Evolutionary conservation across 306 rosid genomes (phyloP).

Genomic region (Vigna angularis): DNA sequence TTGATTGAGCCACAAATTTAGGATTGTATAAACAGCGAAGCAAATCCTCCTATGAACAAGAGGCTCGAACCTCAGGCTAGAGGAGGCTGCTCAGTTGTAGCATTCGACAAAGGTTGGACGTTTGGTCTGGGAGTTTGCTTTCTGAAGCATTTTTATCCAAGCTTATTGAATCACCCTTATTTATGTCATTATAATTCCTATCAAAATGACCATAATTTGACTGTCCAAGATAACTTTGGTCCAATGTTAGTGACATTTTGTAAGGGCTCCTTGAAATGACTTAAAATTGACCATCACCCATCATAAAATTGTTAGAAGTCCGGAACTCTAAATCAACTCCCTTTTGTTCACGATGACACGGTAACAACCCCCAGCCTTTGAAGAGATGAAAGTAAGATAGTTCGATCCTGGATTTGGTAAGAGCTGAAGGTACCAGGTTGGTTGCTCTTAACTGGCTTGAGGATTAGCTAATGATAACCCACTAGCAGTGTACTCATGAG

Average conservation of each 20-base stretch:
- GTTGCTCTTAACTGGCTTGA: slow-evolving; percentile 55
- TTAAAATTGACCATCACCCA: slow-evolving; percentile 65
- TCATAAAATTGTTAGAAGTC: slow-evolving; percentile 58
- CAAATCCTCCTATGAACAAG: no score
- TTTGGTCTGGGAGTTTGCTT: slow-evolving; percentile 61
- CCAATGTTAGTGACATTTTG: slow-evolving; percentile 62
- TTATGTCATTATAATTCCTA: slow-evolving; percentile 58
- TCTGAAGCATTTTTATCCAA: slow-evolving; percentile 62
- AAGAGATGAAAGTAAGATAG: slow-evolving; percentile 76
- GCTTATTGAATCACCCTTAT: slow-evolving; percentile 64
- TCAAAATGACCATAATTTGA: slow-evolving; percentile 60
- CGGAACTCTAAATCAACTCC: slow-evolving; percentile 61
- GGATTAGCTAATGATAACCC: slow-evolving; percentile 60
- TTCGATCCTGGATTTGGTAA: slow-evolving; percentile 70
- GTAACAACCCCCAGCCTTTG: slow-evolving; percentile 64
- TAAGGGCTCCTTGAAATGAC: slow-evolving; percentile 72
- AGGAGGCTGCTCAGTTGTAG: no score
- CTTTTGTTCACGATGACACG: slow-evolving; percentile 74
- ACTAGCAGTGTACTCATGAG: slow-evolving; percentile 58
- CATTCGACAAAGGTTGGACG: slow-evolving; percentile 43
- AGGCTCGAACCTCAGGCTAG: no score
- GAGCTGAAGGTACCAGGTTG: slow-evolving; percentile 58
- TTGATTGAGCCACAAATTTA: no score
- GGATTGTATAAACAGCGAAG: no score
- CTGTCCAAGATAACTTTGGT: slow-evolving; percentile 66